Evolutionary conservation across 768 basidiomycete species (phyloP), one percentile per base, ranked within the genome.

Genomic region (Gymnopilus junonius): DNA sequence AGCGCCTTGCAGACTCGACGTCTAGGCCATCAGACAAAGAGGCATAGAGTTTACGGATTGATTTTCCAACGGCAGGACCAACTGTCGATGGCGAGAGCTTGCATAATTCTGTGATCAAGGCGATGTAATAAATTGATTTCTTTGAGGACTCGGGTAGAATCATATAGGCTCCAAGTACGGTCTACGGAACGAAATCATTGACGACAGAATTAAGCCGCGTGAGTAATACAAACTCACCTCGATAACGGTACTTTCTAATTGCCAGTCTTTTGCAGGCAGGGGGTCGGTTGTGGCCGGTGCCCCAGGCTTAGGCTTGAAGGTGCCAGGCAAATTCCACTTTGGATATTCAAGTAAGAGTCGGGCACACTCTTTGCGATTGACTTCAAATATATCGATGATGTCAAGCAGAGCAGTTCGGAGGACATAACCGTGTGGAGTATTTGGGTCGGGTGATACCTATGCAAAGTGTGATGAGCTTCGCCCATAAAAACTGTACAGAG

Each of bases 51-150:
- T 90, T 93, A 48, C 97, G 85, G 69, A 99, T 95, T 1, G 93
- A 93, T 75, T 98, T 95, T 63, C 97, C 97, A 20, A 99, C 94
- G 1, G 96, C 94, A 0, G 97, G 97, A 4, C 97, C 97, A 54
- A 96, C 91, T 2, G 95, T 97, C 6, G 85, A 83, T 0, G 97
- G 95, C 0, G 93, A 92, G n/a, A 96, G 79, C 73, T 97, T 97
- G 78, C 95, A 98, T 8, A 99, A 80, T 71, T 99, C 97, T 21
- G 93, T 93, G 62, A 99, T 91, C 58, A 99, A 80, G 3, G 92
- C 81, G 63, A 90, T 88, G 72, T 97, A 94, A 75, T 97, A 99
- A 7, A 97, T 80, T 0, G 91, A 80, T 72, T 91, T 92, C 69
- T 90, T 86, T 0, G 86, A 80, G 4, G 96, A 79, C 66, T 90